Evolutionary conservation across 495 filamentous ascomycete species (phyloP), one percentile per base, ranked within the genome.

Genomic region (Podospora fimiseda): DNA sequence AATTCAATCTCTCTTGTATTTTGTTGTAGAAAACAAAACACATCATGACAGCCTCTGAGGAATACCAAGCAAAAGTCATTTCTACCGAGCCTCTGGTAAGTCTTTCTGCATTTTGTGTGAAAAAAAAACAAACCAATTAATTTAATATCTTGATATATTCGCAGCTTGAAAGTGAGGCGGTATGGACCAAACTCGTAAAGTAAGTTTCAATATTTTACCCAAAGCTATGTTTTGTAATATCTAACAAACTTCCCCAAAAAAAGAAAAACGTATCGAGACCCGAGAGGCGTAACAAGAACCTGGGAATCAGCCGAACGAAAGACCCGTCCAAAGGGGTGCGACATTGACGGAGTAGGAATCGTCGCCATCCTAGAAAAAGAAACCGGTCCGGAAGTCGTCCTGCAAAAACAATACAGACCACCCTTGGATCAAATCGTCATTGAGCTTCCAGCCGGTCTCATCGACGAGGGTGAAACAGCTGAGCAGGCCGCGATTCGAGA

Each of bases 341-440:
- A 80, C 33, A 85, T 95, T 39, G 93, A 96, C 62, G 92, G 87
- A 43, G 92, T 96, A 0, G 90, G 90, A 16, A 95, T 96, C 52
- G 81, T 92, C 24, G 87, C 90, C 16, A 87, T 98, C 30, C 69
- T 98, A 2, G 82, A 88, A 60, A 86, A 87, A 57, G 70, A 82
- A 1, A 77, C 76, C 1, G 70, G 83, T 9, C 84, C 86, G 0
- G 83, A 92, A 58, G 74, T 96, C 19, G 70, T 96, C 19, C 78
- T 96, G 16, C 87, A 93, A 58, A 90, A 90, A 61, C 91, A 96
- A 63, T 96, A 85, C 64, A 80, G 91, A 7, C 90, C 91, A 1
- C 91, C 91, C 0, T 73, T 94, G 38, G 81, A 87, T 57, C 86
- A 86, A 56, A 72, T 88, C 21, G 79, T 80, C 30, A 86, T 96